Base-by-base conservation (phyloP, 2,329 filamentous ascomycete genomes). In the Stenocarpella maydis region DNA sequence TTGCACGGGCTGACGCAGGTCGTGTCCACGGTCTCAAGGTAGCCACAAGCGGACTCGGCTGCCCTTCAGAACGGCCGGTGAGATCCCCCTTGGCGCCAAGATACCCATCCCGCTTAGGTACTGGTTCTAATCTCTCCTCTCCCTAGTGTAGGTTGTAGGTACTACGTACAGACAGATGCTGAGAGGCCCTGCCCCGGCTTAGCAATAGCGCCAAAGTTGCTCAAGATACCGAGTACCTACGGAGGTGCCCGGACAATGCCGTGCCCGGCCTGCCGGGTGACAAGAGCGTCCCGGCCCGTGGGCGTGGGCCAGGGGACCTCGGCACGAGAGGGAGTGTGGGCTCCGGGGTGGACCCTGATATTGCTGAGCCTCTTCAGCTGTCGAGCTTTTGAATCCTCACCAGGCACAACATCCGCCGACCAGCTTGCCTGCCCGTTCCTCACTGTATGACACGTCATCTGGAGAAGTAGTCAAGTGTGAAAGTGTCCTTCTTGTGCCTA, bases 1-100 rank as follows among this genome's bases (percentile, higher is more conserved):
- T 24, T 49, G 9, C 21, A 21, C n/a, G n/a, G n/a, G n/a, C n/a
- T n/a, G n/a, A n/a, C n/a, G n/a, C 55, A 28, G 58, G 43, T 63
- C 58, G 49, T 63, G 41, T 12, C 28, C 43, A 17, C 14, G 43
- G 28, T 63, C 41, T 63, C 43, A n/a, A 49, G 26, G 58, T 63
- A 63, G 58, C 58, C 58, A 28, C 58, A 63, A 63, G 43, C 58
- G 43, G 43, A 26, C 58, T 63, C n/a, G 58, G 5, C n/a, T 14
- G 14, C n/a, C 58, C 28, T 34, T 17, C 58, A 31, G 43, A 49
- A 63, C 28, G 37, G 58, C 58, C 58, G 58, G 28, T 49, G 28
- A 37, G n/a, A n/a, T 47, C 28, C 9, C 28, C 26, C 58, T 63
- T 63, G 58, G 58, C 58, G 58, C 58, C 58, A 49, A 63, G 58